Conservation (phyloP, 345 rosid genomes). For the Limnanthes douglasii region DNA sequence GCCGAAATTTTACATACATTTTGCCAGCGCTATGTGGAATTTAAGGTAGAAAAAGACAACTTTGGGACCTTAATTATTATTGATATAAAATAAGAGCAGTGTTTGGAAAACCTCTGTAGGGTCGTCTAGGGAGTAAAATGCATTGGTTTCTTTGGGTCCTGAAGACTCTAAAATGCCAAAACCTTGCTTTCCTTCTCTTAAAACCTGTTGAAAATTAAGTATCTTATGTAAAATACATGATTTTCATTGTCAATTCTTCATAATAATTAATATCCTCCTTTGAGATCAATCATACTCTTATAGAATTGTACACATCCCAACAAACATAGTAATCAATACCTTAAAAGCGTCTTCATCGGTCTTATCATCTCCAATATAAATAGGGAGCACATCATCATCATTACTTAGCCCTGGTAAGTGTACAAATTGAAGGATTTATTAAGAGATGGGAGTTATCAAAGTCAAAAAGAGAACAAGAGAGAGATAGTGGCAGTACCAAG, state of each 20-base stretch:
- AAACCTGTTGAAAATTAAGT: constrained; percentile 19
- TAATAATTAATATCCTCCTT: not conserved
- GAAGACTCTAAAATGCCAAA: constrained; percentile 82
- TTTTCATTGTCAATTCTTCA: not conserved
- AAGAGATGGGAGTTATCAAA: not conserved
- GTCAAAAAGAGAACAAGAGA: not conserved
- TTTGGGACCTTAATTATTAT: not conserved
- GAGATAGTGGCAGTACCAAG: constrained; percentile 28
- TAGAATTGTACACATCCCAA: not conserved
- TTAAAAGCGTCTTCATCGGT: constrained; percentile 94
- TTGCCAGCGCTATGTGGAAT: not conserved
- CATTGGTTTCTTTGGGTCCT: constrained; percentile 61
- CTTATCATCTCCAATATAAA: constrained; percentile 79
- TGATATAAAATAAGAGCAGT: not conserved
- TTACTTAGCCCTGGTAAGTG: constrained; percentile 36
- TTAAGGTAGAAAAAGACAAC: not conserved
- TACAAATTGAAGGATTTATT: not conserved
- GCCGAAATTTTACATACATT: not conserved
- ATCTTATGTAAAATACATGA: not conserved
- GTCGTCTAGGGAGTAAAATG: constrained; percentile 64
- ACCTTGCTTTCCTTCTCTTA: constrained; percentile 42
- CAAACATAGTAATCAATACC: constrained; percentile 16
- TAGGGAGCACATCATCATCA: constrained; percentile 60
- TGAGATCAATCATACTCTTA: not conserved
- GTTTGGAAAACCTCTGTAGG: constrained; percentile 84